phyloP scores from a whole-genome alignment of 2,329 filamentous ascomycete species.

The Septoria linicola region DNA sequence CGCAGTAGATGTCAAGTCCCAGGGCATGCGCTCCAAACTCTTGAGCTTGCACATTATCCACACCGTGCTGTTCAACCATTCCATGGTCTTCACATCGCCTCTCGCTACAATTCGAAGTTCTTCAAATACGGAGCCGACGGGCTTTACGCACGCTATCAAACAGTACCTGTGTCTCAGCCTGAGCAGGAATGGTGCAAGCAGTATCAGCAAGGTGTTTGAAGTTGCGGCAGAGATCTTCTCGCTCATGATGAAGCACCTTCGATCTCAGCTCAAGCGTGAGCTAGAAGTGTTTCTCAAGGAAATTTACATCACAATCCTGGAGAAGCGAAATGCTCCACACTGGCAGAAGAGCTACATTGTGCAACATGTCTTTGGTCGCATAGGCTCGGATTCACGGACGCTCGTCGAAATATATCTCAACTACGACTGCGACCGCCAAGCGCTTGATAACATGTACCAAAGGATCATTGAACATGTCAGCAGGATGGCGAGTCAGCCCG shows the following conservation, averaged over 20 bases:
- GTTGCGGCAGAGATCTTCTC: slow-evolving; percentile 97
- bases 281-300: slow-evolving; percentile 98
- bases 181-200: slow-evolving; percentile 91
- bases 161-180: slow-evolving; percentile 95
- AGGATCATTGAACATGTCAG: slow-evolving; percentile 89
- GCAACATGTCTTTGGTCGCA: slow-evolving; percentile 70
- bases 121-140: slow-evolving; percentile 81
- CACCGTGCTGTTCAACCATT: slow-evolving; percentile 91
- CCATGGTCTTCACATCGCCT: slow-evolving; percentile 84
- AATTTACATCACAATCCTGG: slow-evolving; percentile 89
- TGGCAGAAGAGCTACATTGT: slow-evolving; percentile 94
- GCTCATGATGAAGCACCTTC: slow-evolving; percentile 92
- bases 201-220: slow-evolving; percentile 87
- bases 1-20: slow-evolving; percentile 85
- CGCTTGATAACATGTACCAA: slow-evolving; percentile 95
- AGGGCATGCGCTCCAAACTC: slow-evolving; percentile 96
- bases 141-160: slow-evolving; percentile 91
- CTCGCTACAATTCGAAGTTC: slow-evolving; percentile 90
- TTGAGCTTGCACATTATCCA: slow-evolving; percentile 94
- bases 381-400: slow-evolving; percentile 82
- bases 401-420: slow-evolving; percentile 96
- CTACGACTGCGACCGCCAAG: slow-evolving; percentile 92
- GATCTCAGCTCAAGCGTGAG: slow-evolving; percentile 95
- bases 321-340: slow-evolving; percentile 78
- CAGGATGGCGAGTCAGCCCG: slow-evolving; percentile 76